phyloP scores from a whole-genome alignment of 352 stramenopile genomes.

The Phytophthora pistaciae region DNA sequence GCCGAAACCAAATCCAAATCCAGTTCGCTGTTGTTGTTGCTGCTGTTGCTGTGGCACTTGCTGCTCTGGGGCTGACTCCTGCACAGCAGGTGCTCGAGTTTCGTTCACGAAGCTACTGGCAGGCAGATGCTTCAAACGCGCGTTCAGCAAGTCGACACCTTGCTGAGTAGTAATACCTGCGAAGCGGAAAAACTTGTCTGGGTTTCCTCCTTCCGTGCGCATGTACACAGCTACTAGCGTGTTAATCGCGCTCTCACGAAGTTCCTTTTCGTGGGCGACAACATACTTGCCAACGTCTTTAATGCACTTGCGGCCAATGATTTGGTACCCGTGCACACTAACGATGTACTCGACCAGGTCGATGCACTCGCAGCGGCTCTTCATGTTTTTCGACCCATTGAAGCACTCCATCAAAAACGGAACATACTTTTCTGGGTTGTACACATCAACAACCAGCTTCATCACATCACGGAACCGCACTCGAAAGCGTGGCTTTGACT shows the following conservation, averaged over 20 bases:
- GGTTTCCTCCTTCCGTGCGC: conserved; percentile 62
- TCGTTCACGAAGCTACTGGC: conserved; percentile 42
- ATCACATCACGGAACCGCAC: conserved; percentile 89
- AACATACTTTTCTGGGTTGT: conserved; percentile 81
- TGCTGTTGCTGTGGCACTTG: conserved; percentile 28
- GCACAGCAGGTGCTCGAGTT: conserved; percentile 13
- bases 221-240: conserved; percentile 77
- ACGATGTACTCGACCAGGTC: conserved; percentile 86
- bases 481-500: conserved; percentile 86
- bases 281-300: conserved; percentile 88
- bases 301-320: conserved; percentile 76
- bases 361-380: conserved; percentile 87
- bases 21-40: conserved; percentile 22
- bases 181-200: conserved; percentile 85
- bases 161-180: conserved; percentile 80
- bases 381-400: conserved; percentile 87
- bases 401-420: conserved; percentile 85
- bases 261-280: conserved; percentile 82
- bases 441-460: conserved; percentile 82
- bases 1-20: conserved; percentile 47
- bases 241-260: conserved; percentile 82
- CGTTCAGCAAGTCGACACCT: conserved; percentile 79
- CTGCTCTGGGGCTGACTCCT: conserved; percentile 14
- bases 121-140: conserved; percentile 83
- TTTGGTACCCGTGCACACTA: conserved; percentile 61